A percentile compares a stretch with the other conserved stretches of the same genome.
Evolutionary conservation across 805 yeast genomes (phyloP).

Genomic region (Kodamaea kakaduensis): DNA sequence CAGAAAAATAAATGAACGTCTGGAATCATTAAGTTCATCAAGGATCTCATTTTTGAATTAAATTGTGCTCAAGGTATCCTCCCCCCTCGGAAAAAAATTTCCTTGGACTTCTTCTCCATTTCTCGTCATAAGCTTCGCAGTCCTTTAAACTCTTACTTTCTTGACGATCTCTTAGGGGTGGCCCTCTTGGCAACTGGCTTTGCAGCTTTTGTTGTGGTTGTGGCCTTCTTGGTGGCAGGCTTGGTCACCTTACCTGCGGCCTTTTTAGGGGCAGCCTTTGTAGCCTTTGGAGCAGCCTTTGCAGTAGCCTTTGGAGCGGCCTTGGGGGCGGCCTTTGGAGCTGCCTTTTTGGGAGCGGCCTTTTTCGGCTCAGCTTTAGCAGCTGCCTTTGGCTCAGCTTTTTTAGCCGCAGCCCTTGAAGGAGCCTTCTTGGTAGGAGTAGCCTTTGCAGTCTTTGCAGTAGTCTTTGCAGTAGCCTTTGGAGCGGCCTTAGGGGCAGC

Average conservation of each 20-base stretch:
- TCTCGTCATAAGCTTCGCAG: too few species aligned
- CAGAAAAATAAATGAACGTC: too few species aligned
- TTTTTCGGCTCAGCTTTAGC: constrained; percentile 10
- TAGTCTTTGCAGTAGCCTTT: constrained; percentile 13
- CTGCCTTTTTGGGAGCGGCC: constrained; percentile 17
- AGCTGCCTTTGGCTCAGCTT: constrained; percentile 3
- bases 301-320: constrained; percentile 12
- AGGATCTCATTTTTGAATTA: too few species aligned
- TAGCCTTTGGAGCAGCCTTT: constrained; percentile 25
- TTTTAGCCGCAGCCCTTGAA: constrained; percentile 6
- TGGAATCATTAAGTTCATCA: too few species aligned
- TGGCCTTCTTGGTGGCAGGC: constrained; percentile 1
- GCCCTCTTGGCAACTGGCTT: constrained; percentile 13
- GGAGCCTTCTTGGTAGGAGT: constrained; percentile 16
- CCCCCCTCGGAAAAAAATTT: too few species aligned
- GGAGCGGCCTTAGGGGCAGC: constrained; percentile 17
- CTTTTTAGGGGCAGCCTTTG: constrained; percentile 16
- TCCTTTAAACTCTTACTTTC: too few species aligned
- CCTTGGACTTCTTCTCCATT: too few species aligned
- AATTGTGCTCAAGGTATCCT: too few species aligned
- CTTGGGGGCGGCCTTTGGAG: constrained; percentile 28
- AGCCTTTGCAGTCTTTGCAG: constrained; percentile 20
- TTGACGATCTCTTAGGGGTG: constrained; percentile 13
- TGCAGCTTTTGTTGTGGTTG: constrained; percentile 5
- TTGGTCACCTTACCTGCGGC: constrained; percentile 5